Evolutionary conservation across 148 eudicot genomes (phyloP).

Genomic region (Vaccinium vitisidaea): DNA sequence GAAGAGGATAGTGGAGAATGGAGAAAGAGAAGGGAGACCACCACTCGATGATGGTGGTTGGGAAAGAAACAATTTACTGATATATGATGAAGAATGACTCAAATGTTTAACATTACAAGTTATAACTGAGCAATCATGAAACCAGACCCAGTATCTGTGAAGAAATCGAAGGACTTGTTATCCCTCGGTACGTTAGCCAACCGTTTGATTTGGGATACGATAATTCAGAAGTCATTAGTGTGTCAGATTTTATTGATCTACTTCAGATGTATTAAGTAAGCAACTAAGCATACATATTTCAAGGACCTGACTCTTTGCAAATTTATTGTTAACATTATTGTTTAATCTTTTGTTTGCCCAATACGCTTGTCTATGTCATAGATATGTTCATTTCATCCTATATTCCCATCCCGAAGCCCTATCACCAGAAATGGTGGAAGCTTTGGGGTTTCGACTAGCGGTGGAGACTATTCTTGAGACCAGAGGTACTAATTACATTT

Average conservation of each 20-base stretch:
- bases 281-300: background rate
- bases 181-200: background rate
- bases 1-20: background rate
- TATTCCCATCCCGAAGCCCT: too few relatives aligned
- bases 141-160: background rate
- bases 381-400: background rate
- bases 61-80: background rate
- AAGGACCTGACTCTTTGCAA: background rate
- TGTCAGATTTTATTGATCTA: background rate
- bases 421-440: too few relatives aligned
- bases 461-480: too few relatives aligned
- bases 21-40: slow-evolving; percentile 2
- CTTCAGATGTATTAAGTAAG: background rate
- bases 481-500: too few relatives aligned
- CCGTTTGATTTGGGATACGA: background rate
- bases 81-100: background rate
- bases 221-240: background rate
- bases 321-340: background rate
- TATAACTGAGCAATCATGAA: background rate
- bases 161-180: background rate
- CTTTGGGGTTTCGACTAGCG: too few relatives aligned
- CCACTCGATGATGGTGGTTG: too few relatives aligned
- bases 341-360: background rate
- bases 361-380: background rate
- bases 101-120: background rate